Evolutionary conservation across 495 filamentous ascomycete genomes (phyloP), one percentile per base, ranked within the genome.

Genomic region (Tuber melanosporum): DNA sequence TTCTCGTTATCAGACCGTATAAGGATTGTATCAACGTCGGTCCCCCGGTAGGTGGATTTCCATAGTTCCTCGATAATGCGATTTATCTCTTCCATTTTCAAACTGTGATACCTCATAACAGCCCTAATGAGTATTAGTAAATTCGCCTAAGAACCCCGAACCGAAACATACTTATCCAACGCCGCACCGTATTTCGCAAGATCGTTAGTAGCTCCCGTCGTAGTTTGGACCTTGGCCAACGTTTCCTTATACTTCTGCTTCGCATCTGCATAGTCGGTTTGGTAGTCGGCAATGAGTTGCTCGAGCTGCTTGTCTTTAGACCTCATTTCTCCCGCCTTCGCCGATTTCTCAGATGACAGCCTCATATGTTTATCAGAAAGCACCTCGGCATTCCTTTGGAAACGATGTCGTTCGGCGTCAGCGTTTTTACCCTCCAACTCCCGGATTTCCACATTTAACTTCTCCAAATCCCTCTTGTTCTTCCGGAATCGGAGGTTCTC

Each of bases 11-110:
- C 94, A 66, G 94, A 96, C 62, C 92, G 90, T 84, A 98, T 98
- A 80, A 97, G 88, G 84, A 99, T 97, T 15, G 93, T 94, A 85
- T 99, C 95, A 77, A 99, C 93, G 83, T 99, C 95, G 6, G 95
- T 98, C 77, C 95, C 95, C 82, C 97, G 93, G 85, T 99, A 99
- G 3, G 96, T 97, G 83, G 89, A 91, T 85, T 93, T 93, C 95
- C 95, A 99, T 36, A 99, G 89, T 84, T 99, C 95, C 79, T 92
- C 93, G 78, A 95, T 88, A 83, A 97, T 97, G 73, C 91, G 88
- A 83, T 99, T 99, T 85, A 99, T 97, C 82, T 98, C 95, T 83
- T 95, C 94, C 95, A 99, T 99, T 87, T 98, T 99, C 74, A 96
- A 85, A 36, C 90, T 88, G 85, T 99, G 95, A 83, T 94, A 98